Evolutionary conservation across 768 basidiomycete species (phyloP).

Genomic region (Gloeopeniophorella convolvens): DNA sequence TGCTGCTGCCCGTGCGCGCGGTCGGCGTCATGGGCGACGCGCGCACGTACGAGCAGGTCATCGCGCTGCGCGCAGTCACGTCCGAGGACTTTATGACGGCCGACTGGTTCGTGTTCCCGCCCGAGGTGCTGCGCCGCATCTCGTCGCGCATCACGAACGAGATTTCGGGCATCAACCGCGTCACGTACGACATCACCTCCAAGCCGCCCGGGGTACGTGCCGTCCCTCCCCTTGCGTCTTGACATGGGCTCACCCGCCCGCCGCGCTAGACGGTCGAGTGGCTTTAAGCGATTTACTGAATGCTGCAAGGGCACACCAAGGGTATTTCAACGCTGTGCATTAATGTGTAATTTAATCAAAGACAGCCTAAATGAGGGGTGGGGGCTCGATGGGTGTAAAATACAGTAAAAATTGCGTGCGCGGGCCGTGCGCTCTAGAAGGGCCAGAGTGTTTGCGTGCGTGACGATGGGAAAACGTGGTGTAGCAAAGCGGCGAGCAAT

Average conservation of each 20-base stretch:
- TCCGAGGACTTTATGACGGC: conserved; percentile 99
- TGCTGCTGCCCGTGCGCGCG: conserved; percentile 90
- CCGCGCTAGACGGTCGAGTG: conserved; percentile 28
- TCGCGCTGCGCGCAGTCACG: conserved; percentile 89
- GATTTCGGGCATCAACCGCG: conserved; percentile 91
- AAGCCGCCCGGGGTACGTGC: conserved; percentile 85
- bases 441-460: conserved; percentile 11
- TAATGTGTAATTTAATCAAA: conserved; percentile 8
- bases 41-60: conserved; percentile 96
- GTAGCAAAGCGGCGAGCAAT: too few species aligned
- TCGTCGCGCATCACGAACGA: conserved; percentile 98
- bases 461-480: conserved; percentile 3
- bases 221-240: conserved; percentile 6
- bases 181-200: conserved; percentile 93
- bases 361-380: conserved; percentile 13
- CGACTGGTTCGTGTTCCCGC: conserved; percentile 98
- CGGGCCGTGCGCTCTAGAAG: conserved; percentile 14
- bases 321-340: background rate
- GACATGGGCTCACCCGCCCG: conserved; percentile 2
- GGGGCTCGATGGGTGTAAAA: conserved; percentile 6
- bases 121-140: conserved; percentile 81
- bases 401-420: conserved; percentile 18
- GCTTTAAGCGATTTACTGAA: too few species aligned
- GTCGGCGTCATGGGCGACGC: conserved; percentile 98
- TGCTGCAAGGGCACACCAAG: background rate